These are phyloP conservation scores for Saccharomyces pastorianus DNA, from an alignment of 1,139 yeast genomes.

Conservation along the genomic window DNA sequence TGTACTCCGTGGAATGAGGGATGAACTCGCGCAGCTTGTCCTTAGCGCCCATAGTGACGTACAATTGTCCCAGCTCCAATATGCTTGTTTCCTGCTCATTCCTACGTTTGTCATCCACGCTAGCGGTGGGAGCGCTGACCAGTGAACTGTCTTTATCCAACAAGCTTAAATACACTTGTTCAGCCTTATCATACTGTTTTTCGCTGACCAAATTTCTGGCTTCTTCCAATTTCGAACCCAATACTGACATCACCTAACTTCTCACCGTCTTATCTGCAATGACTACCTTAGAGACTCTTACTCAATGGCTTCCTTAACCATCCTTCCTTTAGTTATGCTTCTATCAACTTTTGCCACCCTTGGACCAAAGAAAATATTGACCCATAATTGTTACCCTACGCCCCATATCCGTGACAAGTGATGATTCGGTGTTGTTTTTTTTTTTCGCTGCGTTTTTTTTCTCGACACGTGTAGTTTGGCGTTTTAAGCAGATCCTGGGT, in stretches of 20 bases:
- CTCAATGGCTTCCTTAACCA: conserved; percentile 1
- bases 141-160: conserved; percentile 14
- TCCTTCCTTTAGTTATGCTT: not conserved
- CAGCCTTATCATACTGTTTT: conserved; percentile 49
- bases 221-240: conserved; percentile 36
- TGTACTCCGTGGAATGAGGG: conserved; percentile 57
- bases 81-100: conserved; percentile 57
- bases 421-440: not conserved
- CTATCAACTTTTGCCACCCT: not conserved
- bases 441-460: conserved; percentile 1
- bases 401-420: not conserved
- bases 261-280: too few species aligned
- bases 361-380: not conserved
- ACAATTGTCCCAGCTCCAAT: conserved; percentile 54
- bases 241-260: not conserved
- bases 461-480: conserved; percentile 1
- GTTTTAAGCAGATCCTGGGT: not conserved
- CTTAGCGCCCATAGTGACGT: conserved; percentile 39
- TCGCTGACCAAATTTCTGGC: conserved; percentile 52
- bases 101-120: conserved; percentile 25
- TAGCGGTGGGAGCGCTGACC: conserved; percentile 33
- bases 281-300: too few species aligned
- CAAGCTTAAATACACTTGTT: conserved; percentile 37
- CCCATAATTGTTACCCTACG: not conserved
- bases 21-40: conserved; percentile 54